Base-by-base conservation (phyloP, 768 basidiomycete genomes). In the Boletus tylopilopsis region DNA sequence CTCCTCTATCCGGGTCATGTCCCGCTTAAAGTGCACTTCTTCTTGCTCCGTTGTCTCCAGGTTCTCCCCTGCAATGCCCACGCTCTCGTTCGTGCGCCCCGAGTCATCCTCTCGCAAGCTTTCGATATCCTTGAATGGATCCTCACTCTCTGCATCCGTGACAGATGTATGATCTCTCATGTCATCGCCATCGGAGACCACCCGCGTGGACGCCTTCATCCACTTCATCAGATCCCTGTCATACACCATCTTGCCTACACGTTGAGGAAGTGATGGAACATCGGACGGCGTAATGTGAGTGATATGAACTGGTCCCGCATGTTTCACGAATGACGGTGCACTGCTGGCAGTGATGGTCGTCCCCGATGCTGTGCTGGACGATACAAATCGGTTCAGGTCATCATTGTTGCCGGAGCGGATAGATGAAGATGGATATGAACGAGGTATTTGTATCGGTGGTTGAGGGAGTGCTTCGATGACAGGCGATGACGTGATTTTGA, bases 81-180 rank as follows among this genome's bases (percentile, higher is more conserved):
- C 49, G 21, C 40, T 46, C 34, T 43, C 53, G 15, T 49, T 25
- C 18, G 50, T 36, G 13, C 71, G 69, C 39, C 63, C 64, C 12
- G 68, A 68, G 21, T 78, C 76, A 48, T 87, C 87, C 47, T 87
- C 86, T 29, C 79, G 73, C 59, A 94, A 64, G 58, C 91, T 93
- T 63, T 95, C 94, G 46, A 97, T 87, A 58, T 94, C 94, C 27
- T 81, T 80, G 68, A 97, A 97, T 8, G 91, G 89, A 71, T 97
- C 94, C 57, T 91, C 90, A 53, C 87, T 89, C 36, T 77, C 74
- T 35, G 77, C 73, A 71, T 61, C 51, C 64, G 67, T 57, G 54
- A 64, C 53, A 45, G 61, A 45, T 45, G 63, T 47, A 49, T 71
- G 53, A 56, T 72, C 56, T 49, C 48, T 59, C 22, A 65, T 53